phyloP scores from a whole-genome alignment of 495 filamentous ascomycete genomes.

The Trichoderma virens region DNA sequence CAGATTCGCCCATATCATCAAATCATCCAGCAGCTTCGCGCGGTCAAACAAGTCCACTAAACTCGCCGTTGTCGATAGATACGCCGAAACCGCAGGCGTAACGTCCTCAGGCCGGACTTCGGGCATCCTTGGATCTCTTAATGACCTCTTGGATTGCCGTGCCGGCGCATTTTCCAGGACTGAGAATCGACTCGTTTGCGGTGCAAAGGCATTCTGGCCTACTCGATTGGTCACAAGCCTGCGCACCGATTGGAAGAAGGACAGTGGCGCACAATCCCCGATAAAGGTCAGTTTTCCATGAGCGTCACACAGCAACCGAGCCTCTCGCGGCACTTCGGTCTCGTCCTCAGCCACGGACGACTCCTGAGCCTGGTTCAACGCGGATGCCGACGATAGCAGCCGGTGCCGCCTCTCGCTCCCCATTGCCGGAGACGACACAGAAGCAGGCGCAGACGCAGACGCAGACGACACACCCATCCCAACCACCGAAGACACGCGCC shows the following conservation, averaged over 20 bases:
- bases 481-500: not conserved
- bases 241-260: slow-evolving; percentile 59
- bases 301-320: slow-evolving; percentile 48
- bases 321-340: slow-evolving; percentile 38
- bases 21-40: slow-evolving; percentile 19
- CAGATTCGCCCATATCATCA: slow-evolving; percentile 24
- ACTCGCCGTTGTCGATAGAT: slow-evolving; percentile 31
- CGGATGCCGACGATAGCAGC: not conserved
- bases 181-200: slow-evolving; percentile 55
- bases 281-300: slow-evolving; percentile 57
- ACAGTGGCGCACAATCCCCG: slow-evolving; percentile 61
- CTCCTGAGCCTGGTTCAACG: not conserved
- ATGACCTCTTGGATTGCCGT: slow-evolving; percentile 11
- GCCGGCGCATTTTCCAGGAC: slow-evolving; percentile 47
- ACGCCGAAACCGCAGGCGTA: slow-evolving; percentile 23
- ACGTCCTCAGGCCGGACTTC: slow-evolving; percentile 15
- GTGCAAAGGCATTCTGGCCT: slow-evolving; percentile 55
- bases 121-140: slow-evolving; percentile 15
- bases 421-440: not conserved
- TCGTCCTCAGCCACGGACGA: slow-evolving; percentile 25
- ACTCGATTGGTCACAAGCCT: slow-evolving; percentile 57
- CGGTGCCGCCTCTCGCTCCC: not conserved
- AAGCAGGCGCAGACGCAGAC: not conserved
- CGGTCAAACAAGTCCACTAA: slow-evolving; percentile 35
- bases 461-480: not conserved